phyloP scores from a whole-genome alignment of 495 filamentous ascomycete species.

The Cercophora scortea region DNA sequence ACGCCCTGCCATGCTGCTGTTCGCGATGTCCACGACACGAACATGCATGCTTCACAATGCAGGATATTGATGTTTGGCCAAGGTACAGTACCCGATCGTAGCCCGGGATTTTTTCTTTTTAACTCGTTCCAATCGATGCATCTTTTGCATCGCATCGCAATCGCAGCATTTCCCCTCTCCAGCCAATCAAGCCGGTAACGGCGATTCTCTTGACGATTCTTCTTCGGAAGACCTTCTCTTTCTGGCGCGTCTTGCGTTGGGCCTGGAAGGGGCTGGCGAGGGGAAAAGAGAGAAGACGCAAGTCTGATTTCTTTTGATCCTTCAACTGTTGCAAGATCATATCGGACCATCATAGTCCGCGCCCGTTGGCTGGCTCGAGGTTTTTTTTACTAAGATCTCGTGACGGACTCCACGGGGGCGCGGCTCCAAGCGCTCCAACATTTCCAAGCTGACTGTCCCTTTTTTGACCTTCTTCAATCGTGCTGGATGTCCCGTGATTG shows the following conservation, averaged over 20 bases:
- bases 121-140: neutral
- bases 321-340: slow-evolving; percentile 36
- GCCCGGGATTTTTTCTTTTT: neutral
- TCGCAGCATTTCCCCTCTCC: slow-evolving; percentile 35
- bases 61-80: neutral
- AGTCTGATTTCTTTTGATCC: neutral
- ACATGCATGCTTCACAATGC: too few species aligned
- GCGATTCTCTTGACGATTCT: slow-evolving; percentile 5
- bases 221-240: slow-evolving; percentile 34
- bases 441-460: slow-evolving; percentile 1
- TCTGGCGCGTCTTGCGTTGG: slow-evolving; percentile 38
- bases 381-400: slow-evolving; percentile 11
- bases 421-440: slow-evolving; percentile 50
- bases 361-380: slow-evolving; percentile 23
- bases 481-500: neutral
- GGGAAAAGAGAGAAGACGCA: neutral
- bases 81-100: neutral
- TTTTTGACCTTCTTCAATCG: neutral
- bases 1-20: neutral
- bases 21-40: neutral
- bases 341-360: slow-evolving; percentile 49
- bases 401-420: slow-evolving; percentile 27
- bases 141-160: neutral
- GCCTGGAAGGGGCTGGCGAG: slow-evolving; percentile 33
- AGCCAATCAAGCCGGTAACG: slow-evolving; percentile 25